phyloP scores from a whole-genome alignment of 257 asterid genomes.

The Scutellaria baicalensis region DNA sequence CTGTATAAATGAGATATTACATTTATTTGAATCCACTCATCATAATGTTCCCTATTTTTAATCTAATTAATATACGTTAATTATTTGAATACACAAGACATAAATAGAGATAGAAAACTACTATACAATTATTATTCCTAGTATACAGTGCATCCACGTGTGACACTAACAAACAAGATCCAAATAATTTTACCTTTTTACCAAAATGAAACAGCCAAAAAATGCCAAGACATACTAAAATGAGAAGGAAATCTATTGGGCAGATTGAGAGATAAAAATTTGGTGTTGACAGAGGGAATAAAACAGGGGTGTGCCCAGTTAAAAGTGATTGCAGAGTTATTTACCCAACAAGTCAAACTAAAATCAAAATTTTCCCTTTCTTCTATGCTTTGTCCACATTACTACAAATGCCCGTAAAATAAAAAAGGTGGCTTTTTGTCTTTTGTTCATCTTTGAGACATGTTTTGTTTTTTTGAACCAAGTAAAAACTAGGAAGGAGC shows the following conservation, averaged over 20 bases:
- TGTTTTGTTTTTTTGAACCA: neutral
- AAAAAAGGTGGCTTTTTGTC: no score
- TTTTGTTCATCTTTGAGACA: neutral
- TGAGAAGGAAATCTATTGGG: neutral
- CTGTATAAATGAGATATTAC: neutral
- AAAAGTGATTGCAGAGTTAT: slow-evolving; percentile 19
- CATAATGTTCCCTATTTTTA: neutral
- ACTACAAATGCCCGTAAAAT: neutral
- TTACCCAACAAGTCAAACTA: slow-evolving; percentile 29
- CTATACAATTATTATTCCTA: no score
- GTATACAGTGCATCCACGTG: neutral
- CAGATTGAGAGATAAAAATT: slow-evolving; percentile 16
- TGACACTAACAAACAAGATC: neutral
- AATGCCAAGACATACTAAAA: neutral
- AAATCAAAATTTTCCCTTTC: neutral
- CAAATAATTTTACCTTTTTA: neutral
- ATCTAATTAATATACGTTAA: neutral
- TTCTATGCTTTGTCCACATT: neutral
- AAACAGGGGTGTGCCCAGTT: slow-evolving; percentile 13
- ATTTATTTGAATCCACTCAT: neutral
- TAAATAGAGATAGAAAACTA: no score
- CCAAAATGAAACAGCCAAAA: neutral
- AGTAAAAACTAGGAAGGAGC: neutral
- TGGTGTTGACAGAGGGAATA: neutral
- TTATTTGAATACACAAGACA: no score